Evolutionary conservation across 2,329 filamentous ascomycete species (phyloP).

Genomic region (Celoporthe dispersa): DNA sequence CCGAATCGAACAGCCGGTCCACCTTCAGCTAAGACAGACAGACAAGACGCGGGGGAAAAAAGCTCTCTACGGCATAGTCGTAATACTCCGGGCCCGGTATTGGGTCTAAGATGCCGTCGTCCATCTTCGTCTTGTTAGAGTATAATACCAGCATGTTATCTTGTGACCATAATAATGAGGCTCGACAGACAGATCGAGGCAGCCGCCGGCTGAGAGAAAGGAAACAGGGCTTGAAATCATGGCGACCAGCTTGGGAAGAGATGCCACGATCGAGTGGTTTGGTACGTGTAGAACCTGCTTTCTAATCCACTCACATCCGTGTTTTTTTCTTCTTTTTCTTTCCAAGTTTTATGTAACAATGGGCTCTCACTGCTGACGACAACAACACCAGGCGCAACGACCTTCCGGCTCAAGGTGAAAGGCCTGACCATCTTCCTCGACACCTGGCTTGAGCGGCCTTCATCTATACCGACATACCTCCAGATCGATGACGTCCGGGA

Average conservation of each 20-base stretch:
- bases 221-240: not conserved
- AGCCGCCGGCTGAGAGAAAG: not conserved
- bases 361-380: not conserved
- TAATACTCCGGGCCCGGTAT: not conserved
- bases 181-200: not conserved
- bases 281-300: not conserved
- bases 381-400: slow-evolving; percentile 11
- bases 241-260: not conserved
- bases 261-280: slow-evolving; percentile 21
- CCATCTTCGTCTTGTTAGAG: not conserved
- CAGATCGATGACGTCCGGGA: slow-evolving; percentile 31
- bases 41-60: not conserved
- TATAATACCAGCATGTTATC: not conserved
- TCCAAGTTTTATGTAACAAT: no score
- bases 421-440: slow-evolving; percentile 19
- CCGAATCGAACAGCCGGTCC: not conserved
- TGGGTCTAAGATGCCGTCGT: not conserved
- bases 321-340: no score
- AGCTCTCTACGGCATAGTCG: not conserved
- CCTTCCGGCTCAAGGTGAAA: slow-evolving; percentile 19
- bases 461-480: slow-evolving; percentile 22
- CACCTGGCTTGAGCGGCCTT: slow-evolving; percentile 18
- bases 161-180: no score
- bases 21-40: not conserved
- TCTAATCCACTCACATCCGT: not conserved